A percentile compares a stretch with the other conserved stretches of the same genome.
phyloP scores from a whole-genome alignment of 768 basidiomycete genomes.

The Myochromella boudieri region DNA sequence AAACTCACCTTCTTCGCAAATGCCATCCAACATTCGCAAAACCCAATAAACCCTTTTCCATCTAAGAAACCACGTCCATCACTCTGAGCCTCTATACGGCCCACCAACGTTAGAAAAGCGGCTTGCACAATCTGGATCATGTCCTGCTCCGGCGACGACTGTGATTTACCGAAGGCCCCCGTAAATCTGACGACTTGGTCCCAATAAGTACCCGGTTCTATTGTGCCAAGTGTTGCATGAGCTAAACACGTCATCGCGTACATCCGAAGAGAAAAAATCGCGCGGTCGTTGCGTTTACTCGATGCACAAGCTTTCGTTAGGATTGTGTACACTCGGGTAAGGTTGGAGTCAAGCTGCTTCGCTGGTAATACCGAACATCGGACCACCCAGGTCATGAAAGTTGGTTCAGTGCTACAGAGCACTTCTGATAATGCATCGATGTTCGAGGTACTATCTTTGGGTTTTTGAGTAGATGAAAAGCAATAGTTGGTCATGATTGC shows the following conservation, averaged over 20 bases:
- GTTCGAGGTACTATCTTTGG: not conserved
- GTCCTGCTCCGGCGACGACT: conserved; percentile 28
- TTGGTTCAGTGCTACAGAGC: conserved; percentile 25
- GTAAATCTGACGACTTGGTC: conserved; percentile 60
- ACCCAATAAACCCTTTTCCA: conserved; percentile 53
- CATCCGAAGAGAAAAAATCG: conserved; percentile 34
- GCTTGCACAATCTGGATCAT: conserved; percentile 37
- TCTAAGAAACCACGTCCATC: conserved; percentile 40
- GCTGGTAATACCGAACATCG: conserved; percentile 38
- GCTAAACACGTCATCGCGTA: conserved; percentile 48
- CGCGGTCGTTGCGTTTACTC: conserved; percentile 20
- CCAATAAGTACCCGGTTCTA: conserved; percentile 64
- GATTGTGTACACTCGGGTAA: conserved; percentile 59
- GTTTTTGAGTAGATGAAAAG: conserved; percentile 4
- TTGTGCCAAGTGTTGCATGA: conserved; percentile 44
- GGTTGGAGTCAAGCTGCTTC: conserved; percentile 56
- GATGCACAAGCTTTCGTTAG: conserved; percentile 42
- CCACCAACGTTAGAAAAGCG: conserved; percentile 44
- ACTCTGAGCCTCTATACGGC: conserved; percentile 32
- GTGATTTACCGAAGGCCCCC: conserved; percentile 41
- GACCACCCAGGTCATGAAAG: conserved; percentile 56
- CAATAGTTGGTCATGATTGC: conserved; percentile 34
- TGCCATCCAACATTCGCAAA: conserved; percentile 73
- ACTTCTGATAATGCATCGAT: conserved; percentile 27
- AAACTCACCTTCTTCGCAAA: conserved; percentile 62